A percentile compares a stretch with the other conserved stretches of the same genome.
Conservation (phyloP, 352 stramenopile species). For the Phytophthora meadii region DNA sequence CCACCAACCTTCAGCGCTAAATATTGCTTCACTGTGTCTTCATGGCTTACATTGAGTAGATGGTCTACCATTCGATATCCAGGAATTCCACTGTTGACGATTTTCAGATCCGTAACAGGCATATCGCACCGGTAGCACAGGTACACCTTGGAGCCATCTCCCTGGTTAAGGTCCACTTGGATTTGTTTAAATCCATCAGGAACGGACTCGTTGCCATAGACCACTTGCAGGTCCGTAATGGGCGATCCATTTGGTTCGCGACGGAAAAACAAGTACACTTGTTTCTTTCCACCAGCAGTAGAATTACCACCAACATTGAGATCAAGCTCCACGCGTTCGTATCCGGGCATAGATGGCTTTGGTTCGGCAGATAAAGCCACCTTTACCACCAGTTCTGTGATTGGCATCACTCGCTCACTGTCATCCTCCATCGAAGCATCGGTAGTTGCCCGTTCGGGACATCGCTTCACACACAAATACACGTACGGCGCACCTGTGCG, state of each 20-base stretch:
- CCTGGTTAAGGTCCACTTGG: slow-evolving; percentile 87
- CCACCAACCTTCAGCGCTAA: slow-evolving; percentile 84
- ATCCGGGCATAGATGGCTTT: slow-evolving; percentile 71
- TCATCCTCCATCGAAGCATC: slow-evolving; percentile 41
- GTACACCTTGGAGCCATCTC: slow-evolving; percentile 83
- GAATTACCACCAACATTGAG: slow-evolving; percentile 73
- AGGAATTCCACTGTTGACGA: slow-evolving; percentile 84
- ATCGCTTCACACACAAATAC: slow-evolving; percentile 83
- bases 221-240: slow-evolving; percentile 86
- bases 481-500: slow-evolving; percentile 78
- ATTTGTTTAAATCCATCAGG: slow-evolving; percentile 90
- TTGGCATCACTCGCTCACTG: slow-evolving; percentile 50
- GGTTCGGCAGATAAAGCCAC: slow-evolving; percentile 59
- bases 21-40: slow-evolving; percentile 80
- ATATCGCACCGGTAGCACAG: slow-evolving; percentile 90
- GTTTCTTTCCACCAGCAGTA: slow-evolving; percentile 71
- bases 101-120: slow-evolving; percentile 88
- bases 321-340: slow-evolving; percentile 84
- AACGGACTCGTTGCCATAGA: slow-evolving; percentile 81
- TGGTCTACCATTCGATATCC: slow-evolving; percentile 88
- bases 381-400: slow-evolving; percentile 86
- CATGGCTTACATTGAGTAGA: slow-evolving; percentile 71
- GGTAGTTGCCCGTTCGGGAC: slow-evolving; percentile 52
- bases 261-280: slow-evolving; percentile 86
- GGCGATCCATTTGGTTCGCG: slow-evolving; percentile 80